A percentile compares a stretch with the other conserved stretches of the same genome.
These are phyloP conservation scores for Pleurotus sapidus DNA, from an alignment of 768 basidiomycete species.

Conservation along the genomic window DNA sequence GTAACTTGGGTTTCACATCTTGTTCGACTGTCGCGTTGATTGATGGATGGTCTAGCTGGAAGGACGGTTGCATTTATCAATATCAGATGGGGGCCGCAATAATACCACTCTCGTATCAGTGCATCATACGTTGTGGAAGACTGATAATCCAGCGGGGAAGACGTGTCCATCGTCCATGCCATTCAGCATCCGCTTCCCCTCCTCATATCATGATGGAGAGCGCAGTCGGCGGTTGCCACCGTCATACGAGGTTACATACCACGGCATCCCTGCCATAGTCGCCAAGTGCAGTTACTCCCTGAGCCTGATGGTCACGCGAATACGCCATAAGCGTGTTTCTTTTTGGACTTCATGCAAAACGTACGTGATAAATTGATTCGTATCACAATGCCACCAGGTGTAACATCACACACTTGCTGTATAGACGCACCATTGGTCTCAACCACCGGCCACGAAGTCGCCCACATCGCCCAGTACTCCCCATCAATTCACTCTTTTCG, in stretches of 20 bases:
- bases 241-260: slow-evolving; percentile 33
- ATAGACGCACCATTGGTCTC: slow-evolving; percentile 48
- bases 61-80: slow-evolving; percentile 31
- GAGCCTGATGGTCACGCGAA: slow-evolving; percentile 7
- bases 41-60: slow-evolving; percentile 23
- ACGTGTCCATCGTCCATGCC: slow-evolving; percentile 36
- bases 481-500: slow-evolving; percentile 47
- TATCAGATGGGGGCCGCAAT: slow-evolving; percentile 30
- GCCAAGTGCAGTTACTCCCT: slow-evolving; percentile 5
- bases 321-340: slow-evolving; percentile 6
- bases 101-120: slow-evolving; percentile 26
- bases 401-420: neutral
- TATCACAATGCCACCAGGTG: neutral
- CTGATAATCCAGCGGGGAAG: slow-evolving; percentile 14
- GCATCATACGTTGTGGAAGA: slow-evolving; percentile 27
- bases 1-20: slow-evolving; percentile 18
- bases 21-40: neutral
- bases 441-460: slow-evolving; percentile 51
- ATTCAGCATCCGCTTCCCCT: slow-evolving; percentile 33
- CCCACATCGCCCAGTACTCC: slow-evolving; percentile 50
- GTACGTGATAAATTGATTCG: neutral
- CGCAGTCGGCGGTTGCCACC: slow-evolving; percentile 32
- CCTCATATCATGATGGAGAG: slow-evolving; percentile 25
- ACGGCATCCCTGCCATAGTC: slow-evolving; percentile 17
- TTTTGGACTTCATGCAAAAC: slow-evolving; percentile 8